Evolutionary conservation across 306 rosid genomes (phyloP).

Genomic region (Psophocarpus tetragonolobus): DNA sequence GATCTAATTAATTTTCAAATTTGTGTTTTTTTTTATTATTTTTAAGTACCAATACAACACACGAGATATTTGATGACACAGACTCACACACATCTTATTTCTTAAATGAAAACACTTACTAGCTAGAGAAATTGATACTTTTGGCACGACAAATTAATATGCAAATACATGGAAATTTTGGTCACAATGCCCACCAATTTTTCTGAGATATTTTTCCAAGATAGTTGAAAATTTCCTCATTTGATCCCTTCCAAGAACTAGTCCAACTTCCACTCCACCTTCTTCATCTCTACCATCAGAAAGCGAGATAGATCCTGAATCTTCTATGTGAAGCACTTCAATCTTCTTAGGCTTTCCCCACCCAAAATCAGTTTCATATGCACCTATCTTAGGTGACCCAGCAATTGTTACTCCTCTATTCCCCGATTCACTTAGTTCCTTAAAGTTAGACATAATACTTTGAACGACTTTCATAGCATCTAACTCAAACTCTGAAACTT

Average conservation of each 20-base stretch:
- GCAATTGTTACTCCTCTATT: not conserved
- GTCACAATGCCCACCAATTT: not conserved
- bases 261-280: not conserved
- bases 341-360: not conserved
- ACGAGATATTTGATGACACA: no score
- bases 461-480: not conserved
- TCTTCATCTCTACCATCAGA: not conserved
- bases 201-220: not conserved
- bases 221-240: not conserved
- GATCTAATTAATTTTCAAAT: no score
- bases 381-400: not conserved
- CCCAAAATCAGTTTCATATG: not conserved
- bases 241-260: not conserved
- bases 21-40: no score
- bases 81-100: no score
- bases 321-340: not conserved
- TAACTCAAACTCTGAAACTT: not conserved
- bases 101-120: no score
- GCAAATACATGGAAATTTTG: no score
- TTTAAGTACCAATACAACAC: no score
- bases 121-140: no score
- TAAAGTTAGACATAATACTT: not conserved
- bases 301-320: not conserved
- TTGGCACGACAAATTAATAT: no score
- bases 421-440: accelerated